Evolutionary conservation across 2,329 filamentous ascomycete species (phyloP).

Genomic region (Colletotrichum lini): DNA sequence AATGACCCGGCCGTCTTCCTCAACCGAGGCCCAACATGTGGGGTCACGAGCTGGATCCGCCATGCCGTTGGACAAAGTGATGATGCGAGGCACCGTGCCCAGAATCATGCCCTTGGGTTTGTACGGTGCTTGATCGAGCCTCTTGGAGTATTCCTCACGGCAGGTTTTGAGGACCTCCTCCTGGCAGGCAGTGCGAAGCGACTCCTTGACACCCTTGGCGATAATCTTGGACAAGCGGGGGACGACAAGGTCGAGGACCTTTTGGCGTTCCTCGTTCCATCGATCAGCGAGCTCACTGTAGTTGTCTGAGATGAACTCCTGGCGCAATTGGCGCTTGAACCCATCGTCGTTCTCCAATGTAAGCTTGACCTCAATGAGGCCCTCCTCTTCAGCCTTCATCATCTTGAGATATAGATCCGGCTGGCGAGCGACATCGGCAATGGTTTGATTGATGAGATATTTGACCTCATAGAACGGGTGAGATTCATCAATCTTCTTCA

Average conservation of each 20-base stretch:
- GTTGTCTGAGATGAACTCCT: slow-evolving; percentile 93
- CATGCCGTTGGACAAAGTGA: slow-evolving; percentile 89
- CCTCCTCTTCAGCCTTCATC: slow-evolving; percentile 96
- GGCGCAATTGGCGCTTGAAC: slow-evolving; percentile 83
- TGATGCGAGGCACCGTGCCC: slow-evolving; percentile 88
- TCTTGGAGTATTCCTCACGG: slow-evolving; percentile 88
- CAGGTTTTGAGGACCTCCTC: slow-evolving; percentile 90
- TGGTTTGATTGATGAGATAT: slow-evolving; percentile 91
- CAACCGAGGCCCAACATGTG: slow-evolving; percentile 91
- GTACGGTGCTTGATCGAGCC: slow-evolving; percentile 95
- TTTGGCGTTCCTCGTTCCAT: slow-evolving; percentile 91
- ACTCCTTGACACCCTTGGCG: slow-evolving; percentile 93
- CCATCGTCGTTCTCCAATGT: slow-evolving; percentile 81
- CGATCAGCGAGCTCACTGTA: slow-evolving; percentile 95
- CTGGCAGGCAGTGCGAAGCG: slow-evolving; percentile 92
- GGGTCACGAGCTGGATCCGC: slow-evolving; percentile 82
- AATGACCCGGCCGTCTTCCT: slow-evolving; percentile 90
- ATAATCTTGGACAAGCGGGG: slow-evolving; percentile 87
- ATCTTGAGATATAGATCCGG: slow-evolving; percentile 96
- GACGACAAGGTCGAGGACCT: slow-evolving; percentile 86
- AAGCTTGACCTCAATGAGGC: slow-evolving; percentile 88
- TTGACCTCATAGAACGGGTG: slow-evolving; percentile 99
- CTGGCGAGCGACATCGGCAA: slow-evolving; percentile 83
- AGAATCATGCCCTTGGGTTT: slow-evolving; percentile 94
- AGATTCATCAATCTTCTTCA: slow-evolving; percentile 93